Percentiles rank a stretch among this genome's conserved stretches.
Conservation (phyloP, 176 grass and related monocot genomes). For the Ensete ventricosum region DNA sequence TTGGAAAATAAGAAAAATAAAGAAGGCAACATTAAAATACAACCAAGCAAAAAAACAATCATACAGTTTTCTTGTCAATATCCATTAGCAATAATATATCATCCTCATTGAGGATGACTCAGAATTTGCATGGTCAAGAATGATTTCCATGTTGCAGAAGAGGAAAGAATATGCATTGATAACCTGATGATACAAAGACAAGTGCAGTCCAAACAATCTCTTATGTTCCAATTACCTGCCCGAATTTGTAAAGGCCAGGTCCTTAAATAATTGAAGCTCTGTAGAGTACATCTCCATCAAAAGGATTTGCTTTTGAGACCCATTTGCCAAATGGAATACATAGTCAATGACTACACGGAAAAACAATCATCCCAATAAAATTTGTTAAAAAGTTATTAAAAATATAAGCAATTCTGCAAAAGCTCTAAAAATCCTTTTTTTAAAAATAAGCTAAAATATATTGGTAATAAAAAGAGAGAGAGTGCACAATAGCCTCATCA, state of each 20-base stretch:
- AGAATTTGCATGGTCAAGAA: no score
- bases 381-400: not conserved
- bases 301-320: slow-evolving; percentile 61
- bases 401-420: not conserved
- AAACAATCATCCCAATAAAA: slow-evolving; percentile 11
- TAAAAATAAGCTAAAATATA: not conserved
- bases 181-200: not conserved
- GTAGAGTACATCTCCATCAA: slow-evolving; percentile 88
- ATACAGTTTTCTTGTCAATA: no score
- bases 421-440: not conserved
- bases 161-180: not conserved
- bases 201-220: not conserved
- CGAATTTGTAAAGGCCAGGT: slow-evolving; percentile 55
- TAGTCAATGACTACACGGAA: slow-evolving; percentile 67
- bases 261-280: slow-evolving; percentile 86
- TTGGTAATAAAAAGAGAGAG: not conserved
- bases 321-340: slow-evolving; percentile 50
- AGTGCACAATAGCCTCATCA: not conserved
- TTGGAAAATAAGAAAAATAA: no score
- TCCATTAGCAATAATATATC: no score
- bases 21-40: no score
- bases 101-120: no score
- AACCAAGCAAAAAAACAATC: no score
- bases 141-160: not conserved
- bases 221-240: slow-evolving; percentile 29